Percentiles rank a stretch among this genome's conserved stretches.
Evolutionary conservation across 2,329 filamentous ascomycete species (phyloP).

Genomic region (Bipolaris oryzae): DNA sequence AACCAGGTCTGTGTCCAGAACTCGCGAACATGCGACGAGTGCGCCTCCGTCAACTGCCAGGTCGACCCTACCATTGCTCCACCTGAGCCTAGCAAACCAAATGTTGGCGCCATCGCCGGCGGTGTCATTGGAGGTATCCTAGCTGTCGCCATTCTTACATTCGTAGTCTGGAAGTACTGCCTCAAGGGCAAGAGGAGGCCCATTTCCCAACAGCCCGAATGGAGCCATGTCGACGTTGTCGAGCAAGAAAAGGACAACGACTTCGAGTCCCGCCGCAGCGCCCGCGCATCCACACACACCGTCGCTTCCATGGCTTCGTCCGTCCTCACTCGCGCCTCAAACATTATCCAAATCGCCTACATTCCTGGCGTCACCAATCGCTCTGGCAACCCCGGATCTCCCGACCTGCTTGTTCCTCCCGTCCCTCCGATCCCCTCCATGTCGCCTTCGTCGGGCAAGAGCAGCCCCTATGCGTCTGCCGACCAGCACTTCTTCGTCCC

Average conservation of each 20-base stretch:
- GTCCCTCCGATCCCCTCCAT: slow-evolving; percentile 84
- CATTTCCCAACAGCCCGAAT: slow-evolving; percentile 58
- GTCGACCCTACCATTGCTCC: slow-evolving; percentile 44
- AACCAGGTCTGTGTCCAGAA: slow-evolving; percentile 66
- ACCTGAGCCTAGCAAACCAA: slow-evolving; percentile 55
- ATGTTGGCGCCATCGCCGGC: slow-evolving; percentile 84
- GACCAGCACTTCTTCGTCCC: slow-evolving; percentile 95
- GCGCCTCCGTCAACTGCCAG: slow-evolving; percentile 63
- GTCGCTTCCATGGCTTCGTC: slow-evolving; percentile 93
- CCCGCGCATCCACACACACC: slow-evolving; percentile 80
- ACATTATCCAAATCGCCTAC: slow-evolving; percentile 99
- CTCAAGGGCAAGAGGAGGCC: slow-evolving; percentile 79
- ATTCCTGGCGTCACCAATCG: slow-evolving; percentile 97
- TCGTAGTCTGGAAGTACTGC: slow-evolving; percentile 85
- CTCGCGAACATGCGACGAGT: slow-evolving; percentile 64
- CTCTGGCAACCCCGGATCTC: slow-evolving; percentile 80
- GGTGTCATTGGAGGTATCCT: slow-evolving; percentile 85
- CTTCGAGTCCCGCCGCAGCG: slow-evolving; percentile 61
- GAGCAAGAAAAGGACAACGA: slow-evolving; percentile 63
- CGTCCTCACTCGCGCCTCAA: slow-evolving; percentile 92
- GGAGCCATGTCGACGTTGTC: slow-evolving; percentile 61
- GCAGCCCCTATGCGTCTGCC: slow-evolving; percentile 61
- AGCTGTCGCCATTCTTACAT: slow-evolving; percentile 75
- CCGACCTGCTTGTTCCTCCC: slow-evolving; percentile 81
- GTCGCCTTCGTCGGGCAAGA: slow-evolving; percentile 62